Evolutionary conservation across 2,329 filamentous ascomycete species (phyloP), one percentile per base, ranked within the genome.

Genomic region (Aspergillus amoenus): DNA sequence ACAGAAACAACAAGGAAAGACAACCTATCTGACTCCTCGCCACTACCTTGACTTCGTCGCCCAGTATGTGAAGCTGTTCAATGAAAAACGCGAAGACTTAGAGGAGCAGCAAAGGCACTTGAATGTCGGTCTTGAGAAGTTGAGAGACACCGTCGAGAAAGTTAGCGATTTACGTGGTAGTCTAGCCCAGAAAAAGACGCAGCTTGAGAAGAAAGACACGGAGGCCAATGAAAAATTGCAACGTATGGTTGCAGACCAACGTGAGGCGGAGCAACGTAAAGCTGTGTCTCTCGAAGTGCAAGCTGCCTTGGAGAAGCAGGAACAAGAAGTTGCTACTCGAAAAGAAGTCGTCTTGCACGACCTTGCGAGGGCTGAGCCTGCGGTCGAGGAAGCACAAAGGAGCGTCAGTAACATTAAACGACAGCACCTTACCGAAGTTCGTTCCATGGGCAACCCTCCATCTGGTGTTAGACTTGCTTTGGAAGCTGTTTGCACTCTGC

Each of bases 331-430:
- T 43, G 89, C 91, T 3, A 81, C 84, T 64, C 88, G 94, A 63
- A 89, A 85, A 73, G 88, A 93, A 74, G 87, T 96, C 56, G 95
- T 97, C 37, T 77, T 96, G 66, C 83, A 86, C 65, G 94, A 99
- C 78, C 81, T 99, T 58, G 93, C 91, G 30, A 88, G 86, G 70
- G 94, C 94, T 13, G 93, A 97, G 72, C 94, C 94, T 8, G 94
- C 94, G 48, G 94, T 99, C 54, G 79, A 90, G 61, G 92, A 96
- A 75, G 94, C 94, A 48, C 91, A 94, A 79, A 91, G 92, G 73
- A 97, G 93, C 77, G 95, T 99, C 75, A 94, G 90, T 79, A 97
- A 95, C 80, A 99, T 99, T 80, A 99, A 97, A 81, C 87, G 90
- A 71, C 92, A 96, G 73, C 94, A 99, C 75, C 82, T 99, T 63